Conservation (phyloP, 1,139 yeast species). For the Blastobotrys elegans region DNA sequence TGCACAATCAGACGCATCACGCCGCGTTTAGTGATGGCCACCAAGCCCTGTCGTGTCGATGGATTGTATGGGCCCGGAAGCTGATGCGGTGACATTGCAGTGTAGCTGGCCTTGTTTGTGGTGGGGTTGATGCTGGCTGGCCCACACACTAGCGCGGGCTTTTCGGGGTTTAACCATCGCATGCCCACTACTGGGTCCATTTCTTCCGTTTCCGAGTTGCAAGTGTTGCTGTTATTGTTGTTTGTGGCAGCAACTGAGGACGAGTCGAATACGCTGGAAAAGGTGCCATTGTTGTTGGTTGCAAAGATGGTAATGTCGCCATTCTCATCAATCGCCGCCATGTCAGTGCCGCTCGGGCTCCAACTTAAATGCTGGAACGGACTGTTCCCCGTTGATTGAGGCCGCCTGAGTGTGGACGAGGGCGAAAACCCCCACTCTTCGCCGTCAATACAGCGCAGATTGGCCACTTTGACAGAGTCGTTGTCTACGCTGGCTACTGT, state of each 20-base stretch:
- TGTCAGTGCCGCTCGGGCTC: slow-evolving; percentile 40
- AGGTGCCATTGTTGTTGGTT: slow-evolving; percentile 2
- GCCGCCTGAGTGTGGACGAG: slow-evolving; percentile 36
- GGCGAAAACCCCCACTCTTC: slow-evolving; percentile 60
- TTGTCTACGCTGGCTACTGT: slow-evolving; percentile 56
- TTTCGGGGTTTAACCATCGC: slow-evolving; percentile 68
- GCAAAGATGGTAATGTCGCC: slow-evolving; percentile 37
- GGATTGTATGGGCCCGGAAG: slow-evolving; percentile 69
- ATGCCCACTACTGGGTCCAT: slow-evolving; percentile 44
- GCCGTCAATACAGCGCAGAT: slow-evolving; percentile 61
- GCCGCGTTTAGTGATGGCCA: slow-evolving; percentile 59
- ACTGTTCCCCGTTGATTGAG: slow-evolving; percentile 15
- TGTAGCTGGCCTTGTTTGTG: slow-evolving; percentile 38
- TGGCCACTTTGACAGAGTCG: slow-evolving; percentile 46
- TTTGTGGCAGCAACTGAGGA: background rate
- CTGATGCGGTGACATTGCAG: slow-evolving; percentile 49
- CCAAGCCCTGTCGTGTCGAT: slow-evolving; percentile 11
- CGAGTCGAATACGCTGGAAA: slow-evolving; percentile 5
- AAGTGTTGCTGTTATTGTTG: background rate
- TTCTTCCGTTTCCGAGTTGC: slow-evolving; percentile 16
- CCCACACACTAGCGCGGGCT: slow-evolving; percentile 41
- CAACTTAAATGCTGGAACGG: slow-evolving; percentile 38
- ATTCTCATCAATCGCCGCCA: slow-evolving; percentile 39
- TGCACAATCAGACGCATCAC: slow-evolving; percentile 40
- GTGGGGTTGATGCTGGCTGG: slow-evolving; percentile 27